phyloP scores from a whole-genome alignment of 331 rosid species.

The Phaseolus coccineus region DNA sequence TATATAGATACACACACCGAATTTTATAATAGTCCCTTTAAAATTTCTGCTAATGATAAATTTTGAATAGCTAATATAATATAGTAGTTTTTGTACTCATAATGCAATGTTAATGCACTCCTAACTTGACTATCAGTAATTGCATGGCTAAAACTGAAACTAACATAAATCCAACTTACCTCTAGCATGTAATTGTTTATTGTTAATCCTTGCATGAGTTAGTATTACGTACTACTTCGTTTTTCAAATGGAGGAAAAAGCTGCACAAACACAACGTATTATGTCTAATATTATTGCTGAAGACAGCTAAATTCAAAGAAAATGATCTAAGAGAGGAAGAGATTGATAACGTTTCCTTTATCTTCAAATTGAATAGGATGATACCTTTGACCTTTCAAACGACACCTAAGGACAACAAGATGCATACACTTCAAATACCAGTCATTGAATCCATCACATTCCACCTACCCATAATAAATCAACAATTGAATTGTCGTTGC shows the following conservation, averaged over 20 bases:
- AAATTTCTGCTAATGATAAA: no score
- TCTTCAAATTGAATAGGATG: conserved; percentile 32
- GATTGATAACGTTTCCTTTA: neutral
- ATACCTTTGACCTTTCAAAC: conserved; percentile 32
- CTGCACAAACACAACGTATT: neutral
- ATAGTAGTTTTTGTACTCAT: neutral
- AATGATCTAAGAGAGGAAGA: conserved; percentile 14
- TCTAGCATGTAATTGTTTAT: neutral
- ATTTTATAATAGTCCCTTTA: no score
- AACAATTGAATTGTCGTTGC: conserved; percentile 46
- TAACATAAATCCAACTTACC: neutral
- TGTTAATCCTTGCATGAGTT: conserved; percentile 1
- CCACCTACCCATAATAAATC: conserved; percentile 49
- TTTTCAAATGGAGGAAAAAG: neutral
- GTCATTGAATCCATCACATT: conserved; percentile 47
- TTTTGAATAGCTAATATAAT: neutral
- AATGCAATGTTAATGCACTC: neutral
- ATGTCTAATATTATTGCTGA: neutral
- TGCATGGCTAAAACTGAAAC: conserved; percentile 6
- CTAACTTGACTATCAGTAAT: neutral
- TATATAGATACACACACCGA: no score
- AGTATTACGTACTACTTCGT: neutral
- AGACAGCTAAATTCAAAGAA: conserved; percentile 38
- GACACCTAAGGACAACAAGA: neutral
- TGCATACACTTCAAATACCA: conserved; percentile 32